A percentile compares a stretch with the other conserved stretches of the same genome.
These are phyloP conservation scores for Jatropha podagrica DNA, from an alignment of 441 rosid species.

Conservation along the genomic window DNA sequence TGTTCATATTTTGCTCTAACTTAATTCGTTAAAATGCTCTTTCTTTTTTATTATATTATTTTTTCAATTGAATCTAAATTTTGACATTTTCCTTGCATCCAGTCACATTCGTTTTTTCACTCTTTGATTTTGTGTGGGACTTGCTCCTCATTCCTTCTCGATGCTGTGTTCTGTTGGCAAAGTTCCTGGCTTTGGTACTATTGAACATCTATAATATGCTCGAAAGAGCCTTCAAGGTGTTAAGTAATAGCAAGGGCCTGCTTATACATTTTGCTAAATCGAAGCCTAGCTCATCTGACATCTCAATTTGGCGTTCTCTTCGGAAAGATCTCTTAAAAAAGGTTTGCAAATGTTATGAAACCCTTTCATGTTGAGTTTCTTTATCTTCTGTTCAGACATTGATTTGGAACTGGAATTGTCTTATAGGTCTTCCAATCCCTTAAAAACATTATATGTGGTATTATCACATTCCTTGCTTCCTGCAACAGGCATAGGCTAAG, in stretches of 20 bases:
- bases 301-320: conserved; percentile 12
- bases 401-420: neutral
- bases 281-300: conserved; percentile 7
- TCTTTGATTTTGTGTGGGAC: neutral
- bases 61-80: neutral
- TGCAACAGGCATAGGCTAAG: conserved; percentile 16
- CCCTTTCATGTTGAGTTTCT: neutral
- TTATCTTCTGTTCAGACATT: neutral
- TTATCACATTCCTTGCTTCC: conserved; percentile 14
- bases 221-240: neutral
- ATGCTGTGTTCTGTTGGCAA: conserved; percentile 2
- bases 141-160: conserved; percentile 3
- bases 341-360: neutral
- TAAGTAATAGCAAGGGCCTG: neutral
- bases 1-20: neutral
- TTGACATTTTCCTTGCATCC: neutral
- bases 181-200: neutral
- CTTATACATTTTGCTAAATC: neutral
- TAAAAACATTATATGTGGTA: conserved; percentile 6
- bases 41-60: neutral
- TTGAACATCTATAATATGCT: neutral
- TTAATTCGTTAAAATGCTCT: neutral
- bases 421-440: conserved; percentile 13
- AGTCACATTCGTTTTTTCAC: neutral
- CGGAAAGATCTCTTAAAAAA: conserved; percentile 9